A percentile compares a stretch with the other conserved stretches of the same genome.
phyloP scores from a whole-genome alignment of 2,329 filamentous ascomycete species.

The Ophiocordyceps australis region DNA sequence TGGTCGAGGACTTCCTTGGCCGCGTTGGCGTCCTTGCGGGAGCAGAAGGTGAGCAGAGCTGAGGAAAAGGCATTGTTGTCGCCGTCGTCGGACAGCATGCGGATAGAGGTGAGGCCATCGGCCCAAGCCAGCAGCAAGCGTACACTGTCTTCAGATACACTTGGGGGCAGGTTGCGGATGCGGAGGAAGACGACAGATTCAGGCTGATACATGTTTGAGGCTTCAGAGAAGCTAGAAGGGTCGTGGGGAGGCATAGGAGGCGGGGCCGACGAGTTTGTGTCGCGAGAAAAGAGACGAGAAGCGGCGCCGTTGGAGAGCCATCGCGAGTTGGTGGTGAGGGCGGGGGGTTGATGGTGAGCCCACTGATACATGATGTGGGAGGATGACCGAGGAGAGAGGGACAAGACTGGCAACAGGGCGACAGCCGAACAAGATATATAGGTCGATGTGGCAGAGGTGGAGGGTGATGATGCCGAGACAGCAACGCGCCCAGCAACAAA shows the following conservation, averaged over 20 bases:
- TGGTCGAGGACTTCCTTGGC: conserved; percentile 40
- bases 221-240: too few relatives aligned
- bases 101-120: conserved; percentile 31
- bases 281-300: conserved; percentile 17
- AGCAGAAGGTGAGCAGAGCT: conserved; percentile 34
- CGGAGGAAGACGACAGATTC: conserved; percentile 24
- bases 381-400: too few relatives aligned
- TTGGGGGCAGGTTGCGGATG: conserved; percentile 34
- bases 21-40: conserved; percentile 31
- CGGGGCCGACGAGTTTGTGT: conserved; percentile 18
- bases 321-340: conserved; percentile 14
- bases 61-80: conserved; percentile 30
- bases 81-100: conserved; percentile 30
- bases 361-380: too few relatives aligned
- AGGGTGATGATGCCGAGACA: too few relatives aligned
- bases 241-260: conserved; percentile 14
- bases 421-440: too few relatives aligned
- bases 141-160: conserved; percentile 33
- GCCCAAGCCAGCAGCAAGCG: conserved; percentile 40
- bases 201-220: too few relatives aligned
- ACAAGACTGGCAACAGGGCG: too few relatives aligned
- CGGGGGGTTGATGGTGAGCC: too few relatives aligned
- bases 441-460: too few relatives aligned
- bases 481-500: too few relatives aligned
- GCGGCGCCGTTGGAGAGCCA: conserved; percentile 14